Conservation (phyloP, 768 basidiomycete genomes). For the Amanita rubescens region DNA sequence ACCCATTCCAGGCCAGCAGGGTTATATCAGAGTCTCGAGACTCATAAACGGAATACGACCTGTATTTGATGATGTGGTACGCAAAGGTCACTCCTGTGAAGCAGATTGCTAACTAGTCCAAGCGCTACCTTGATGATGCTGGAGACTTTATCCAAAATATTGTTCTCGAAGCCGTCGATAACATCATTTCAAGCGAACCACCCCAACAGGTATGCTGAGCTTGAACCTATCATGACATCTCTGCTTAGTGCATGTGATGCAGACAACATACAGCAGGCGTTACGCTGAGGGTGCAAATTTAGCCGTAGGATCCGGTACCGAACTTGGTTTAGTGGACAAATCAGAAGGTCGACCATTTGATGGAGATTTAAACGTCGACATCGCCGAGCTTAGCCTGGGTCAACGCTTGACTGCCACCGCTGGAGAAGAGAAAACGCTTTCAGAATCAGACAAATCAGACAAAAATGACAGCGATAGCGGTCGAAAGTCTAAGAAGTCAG, state of each 20-base stretch:
- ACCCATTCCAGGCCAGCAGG: conserved; percentile 34
- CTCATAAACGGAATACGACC: conserved; percentile 50
- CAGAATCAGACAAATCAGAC: conserved; percentile 4
- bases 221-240: background rate
- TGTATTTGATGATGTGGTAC: conserved; percentile 52
- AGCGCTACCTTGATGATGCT: conserved; percentile 50
- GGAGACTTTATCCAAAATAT: conserved; percentile 48
- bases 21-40: conserved; percentile 44
- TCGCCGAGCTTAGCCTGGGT: conserved; percentile 88
- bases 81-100: conserved; percentile 19
- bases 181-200: background rate
- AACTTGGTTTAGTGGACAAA: conserved; percentile 53
- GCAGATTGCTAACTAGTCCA: conserved; percentile 10
- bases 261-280: conserved; percentile 50
- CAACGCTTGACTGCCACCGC: conserved; percentile 77
- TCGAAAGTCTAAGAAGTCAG: conserved; percentile 23
- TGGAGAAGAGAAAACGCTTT: conserved; percentile 34
- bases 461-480: conserved; percentile 38
- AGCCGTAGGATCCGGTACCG: conserved; percentile 60
- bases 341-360: conserved; percentile 48
- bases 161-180: conserved; percentile 32
- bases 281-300: conserved; percentile 58
- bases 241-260: background rate
- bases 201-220: background rate
- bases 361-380: conserved; percentile 70